These are phyloP conservation scores for Lachnellula cervina DNA, from an alignment of 2,329 filamentous ascomycete genomes.

Conservation along the genomic window DNA sequence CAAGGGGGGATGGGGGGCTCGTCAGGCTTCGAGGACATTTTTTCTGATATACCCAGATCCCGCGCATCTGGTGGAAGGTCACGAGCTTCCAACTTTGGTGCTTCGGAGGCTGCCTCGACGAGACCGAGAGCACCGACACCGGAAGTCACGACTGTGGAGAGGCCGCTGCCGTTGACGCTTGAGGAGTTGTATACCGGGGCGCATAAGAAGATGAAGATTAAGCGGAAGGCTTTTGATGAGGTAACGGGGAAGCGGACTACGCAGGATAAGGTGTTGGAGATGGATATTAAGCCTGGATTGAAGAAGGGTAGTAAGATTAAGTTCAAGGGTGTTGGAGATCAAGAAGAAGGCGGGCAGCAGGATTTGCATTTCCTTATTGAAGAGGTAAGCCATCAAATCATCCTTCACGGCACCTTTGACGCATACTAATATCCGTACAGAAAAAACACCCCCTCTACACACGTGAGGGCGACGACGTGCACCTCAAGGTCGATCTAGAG, in stretches of 20 bases:
- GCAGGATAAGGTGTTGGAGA: constrained; percentile 86
- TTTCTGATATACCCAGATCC: constrained; percentile 32
- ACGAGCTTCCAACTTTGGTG: constrained; percentile 37
- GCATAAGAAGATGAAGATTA: constrained; percentile 97
- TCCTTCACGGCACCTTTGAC: not conserved
- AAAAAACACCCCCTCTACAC: constrained; percentile 82
- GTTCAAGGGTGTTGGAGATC: constrained; percentile 95
- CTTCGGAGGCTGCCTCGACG: constrained; percentile 36
- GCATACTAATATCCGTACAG: constrained; percentile 48
- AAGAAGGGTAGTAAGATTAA: constrained; percentile 99
- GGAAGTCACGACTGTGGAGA: constrained; percentile 87
- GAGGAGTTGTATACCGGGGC: constrained; percentile 85
- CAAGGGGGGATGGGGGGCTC: constrained; percentile 38
- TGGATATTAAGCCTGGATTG: constrained; percentile 90
- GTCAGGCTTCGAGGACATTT: constrained; percentile 51
- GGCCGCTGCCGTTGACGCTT: constrained; percentile 71
- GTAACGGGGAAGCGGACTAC: constrained; percentile 75
- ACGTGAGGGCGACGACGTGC: constrained; percentile 83
- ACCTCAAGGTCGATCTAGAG: constrained; percentile 71
- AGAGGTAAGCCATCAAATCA: constrained; percentile 59
- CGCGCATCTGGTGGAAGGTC: constrained; percentile 43
- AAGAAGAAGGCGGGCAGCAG: constrained; percentile 92
- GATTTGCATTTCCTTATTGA: constrained; percentile 92
- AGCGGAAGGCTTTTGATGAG: constrained; percentile 87
- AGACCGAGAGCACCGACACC: constrained; percentile 50